Conservation (phyloP, 1,284 basidiomycete genomes). For the Ganoderma boninense region DNA sequence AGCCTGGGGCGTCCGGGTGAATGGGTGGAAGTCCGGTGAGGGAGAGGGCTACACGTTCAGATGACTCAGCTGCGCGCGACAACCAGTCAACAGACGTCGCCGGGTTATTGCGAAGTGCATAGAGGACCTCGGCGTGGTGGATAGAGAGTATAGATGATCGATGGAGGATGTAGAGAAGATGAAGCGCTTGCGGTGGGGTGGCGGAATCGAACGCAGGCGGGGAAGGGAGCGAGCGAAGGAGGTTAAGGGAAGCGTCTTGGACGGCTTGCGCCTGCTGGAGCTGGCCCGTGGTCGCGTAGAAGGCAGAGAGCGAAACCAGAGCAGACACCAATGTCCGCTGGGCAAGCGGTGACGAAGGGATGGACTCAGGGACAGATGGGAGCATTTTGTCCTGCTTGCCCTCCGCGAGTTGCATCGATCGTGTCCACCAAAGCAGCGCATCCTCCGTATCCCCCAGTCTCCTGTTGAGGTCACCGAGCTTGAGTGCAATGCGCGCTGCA, state of each 20-base stretch:
- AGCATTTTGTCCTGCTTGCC: slow-evolving; percentile 31
- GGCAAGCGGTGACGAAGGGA: slow-evolving; percentile 67
- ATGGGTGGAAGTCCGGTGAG: slow-evolving; percentile 56
- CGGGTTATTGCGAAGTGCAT: slow-evolving; percentile 58
- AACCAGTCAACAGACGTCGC: slow-evolving; percentile 64
- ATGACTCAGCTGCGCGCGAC: slow-evolving; percentile 65
- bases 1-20: slow-evolving; percentile 47
- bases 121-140: slow-evolving; percentile 79
- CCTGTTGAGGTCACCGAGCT: slow-evolving; percentile 70
- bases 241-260: slow-evolving; percentile 70
- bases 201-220: slow-evolving; percentile 52
- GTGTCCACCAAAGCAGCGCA: slow-evolving; percentile 73
- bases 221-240: slow-evolving; percentile 71
- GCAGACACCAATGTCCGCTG: slow-evolving; percentile 74
- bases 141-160: slow-evolving; percentile 77
- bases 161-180: slow-evolving; percentile 75
- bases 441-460: slow-evolving; percentile 60
- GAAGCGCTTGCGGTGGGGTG: slow-evolving; percentile 67
- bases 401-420: slow-evolving; percentile 57
- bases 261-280: slow-evolving; percentile 73
- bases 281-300: slow-evolving; percentile 71
- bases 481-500: slow-evolving; percentile 66
- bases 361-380: slow-evolving; percentile 44
- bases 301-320: slow-evolving; percentile 76
- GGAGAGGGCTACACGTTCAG: slow-evolving; percentile 68